Conservation (phyloP, 2,329 filamentous ascomycete genomes). For the Incumbomyces lentus region DNA sequence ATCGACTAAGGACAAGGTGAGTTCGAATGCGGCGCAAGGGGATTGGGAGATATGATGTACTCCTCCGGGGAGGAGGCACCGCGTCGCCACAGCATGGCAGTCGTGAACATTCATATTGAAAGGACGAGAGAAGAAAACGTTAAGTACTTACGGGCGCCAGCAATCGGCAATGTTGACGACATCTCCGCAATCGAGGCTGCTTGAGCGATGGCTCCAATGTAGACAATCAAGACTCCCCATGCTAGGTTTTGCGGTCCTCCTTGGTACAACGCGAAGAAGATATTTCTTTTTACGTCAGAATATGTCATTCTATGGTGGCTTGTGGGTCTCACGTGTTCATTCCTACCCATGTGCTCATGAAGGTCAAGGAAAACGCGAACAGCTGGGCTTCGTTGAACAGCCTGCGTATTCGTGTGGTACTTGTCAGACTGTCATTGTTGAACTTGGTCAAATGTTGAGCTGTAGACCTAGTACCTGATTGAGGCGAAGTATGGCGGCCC, state of each 20-base stretch:
- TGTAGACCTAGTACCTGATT: background rate
- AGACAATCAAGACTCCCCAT: conserved; percentile 24
- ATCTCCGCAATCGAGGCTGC: conserved; percentile 29
- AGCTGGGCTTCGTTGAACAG: conserved; percentile 23
- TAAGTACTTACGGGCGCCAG: conserved; percentile 22
- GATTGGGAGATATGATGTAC: too few species aligned
- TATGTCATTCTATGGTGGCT: too few species aligned
- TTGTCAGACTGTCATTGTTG: background rate
- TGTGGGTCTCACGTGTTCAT: conserved; percentile 18
- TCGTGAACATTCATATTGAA: too few species aligned
- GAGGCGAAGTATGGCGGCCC: background rate
- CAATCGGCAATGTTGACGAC: conserved; percentile 30
- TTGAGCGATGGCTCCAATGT: conserved; percentile 22
- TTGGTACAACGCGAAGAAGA: conserved; percentile 23
- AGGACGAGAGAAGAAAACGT: too few species aligned
- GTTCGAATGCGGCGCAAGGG: too few species aligned
- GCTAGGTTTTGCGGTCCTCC: conserved; percentile 26
- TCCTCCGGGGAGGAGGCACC: too few species aligned
- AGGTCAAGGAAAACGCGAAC: conserved; percentile 23
- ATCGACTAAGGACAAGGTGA: too few species aligned
- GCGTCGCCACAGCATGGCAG: too few species aligned
- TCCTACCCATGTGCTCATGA: conserved; percentile 23
- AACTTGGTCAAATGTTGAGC: background rate
- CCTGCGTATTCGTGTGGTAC: conserved; percentile 8
- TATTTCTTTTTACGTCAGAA: conserved; percentile 9